These are phyloP conservation scores for Sphagnum tenellum DNA, from an alignment of 225 moss, liverwort and hornwort species.

Conservation along the genomic window DNA sequence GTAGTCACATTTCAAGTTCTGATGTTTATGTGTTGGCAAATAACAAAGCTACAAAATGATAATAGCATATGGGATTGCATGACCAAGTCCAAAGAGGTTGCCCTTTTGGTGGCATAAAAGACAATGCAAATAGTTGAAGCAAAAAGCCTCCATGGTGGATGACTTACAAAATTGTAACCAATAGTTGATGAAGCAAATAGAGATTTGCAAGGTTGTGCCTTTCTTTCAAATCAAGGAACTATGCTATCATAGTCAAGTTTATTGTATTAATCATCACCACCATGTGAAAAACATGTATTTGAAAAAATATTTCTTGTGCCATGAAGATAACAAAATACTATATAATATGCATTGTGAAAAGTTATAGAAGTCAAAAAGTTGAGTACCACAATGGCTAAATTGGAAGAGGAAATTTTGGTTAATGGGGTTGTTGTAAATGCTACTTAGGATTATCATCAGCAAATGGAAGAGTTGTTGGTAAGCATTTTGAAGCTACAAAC, in stretches of 20 bases:
- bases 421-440: constrained; percentile 91
- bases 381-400: constrained; percentile 62
- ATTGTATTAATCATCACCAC: too few relatives aligned
- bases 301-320: constrained; percentile 3
- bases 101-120: constrained; percentile 86
- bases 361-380: constrained; percentile 92
- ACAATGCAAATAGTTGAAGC: constrained; percentile 76
- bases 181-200: constrained; percentile 81
- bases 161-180: constrained; percentile 95
- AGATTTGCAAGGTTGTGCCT: constrained; percentile 67
- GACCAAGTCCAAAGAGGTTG: constrained; percentile 89
- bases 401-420: constrained; percentile 85
- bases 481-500: background rate
- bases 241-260: too few relatives aligned
- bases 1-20: background rate
- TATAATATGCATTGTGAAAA: constrained; percentile 95
- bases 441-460: constrained; percentile 80
- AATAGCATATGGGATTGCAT: constrained; percentile 86
- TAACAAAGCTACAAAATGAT: constrained; percentile 76
- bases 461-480: constrained; percentile 90
- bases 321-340: constrained; percentile 98
- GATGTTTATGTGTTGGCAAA: constrained; percentile 27
- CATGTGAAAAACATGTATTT: too few relatives aligned
- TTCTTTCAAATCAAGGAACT: too few relatives aligned
- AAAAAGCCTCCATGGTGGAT: constrained; percentile 90